A percentile compares a stretch with the other conserved stretches of the same genome.
Evolutionary conservation across 768 basidiomycete genomes (phyloP).

Genomic region (Lactarius evosmus): DNA sequence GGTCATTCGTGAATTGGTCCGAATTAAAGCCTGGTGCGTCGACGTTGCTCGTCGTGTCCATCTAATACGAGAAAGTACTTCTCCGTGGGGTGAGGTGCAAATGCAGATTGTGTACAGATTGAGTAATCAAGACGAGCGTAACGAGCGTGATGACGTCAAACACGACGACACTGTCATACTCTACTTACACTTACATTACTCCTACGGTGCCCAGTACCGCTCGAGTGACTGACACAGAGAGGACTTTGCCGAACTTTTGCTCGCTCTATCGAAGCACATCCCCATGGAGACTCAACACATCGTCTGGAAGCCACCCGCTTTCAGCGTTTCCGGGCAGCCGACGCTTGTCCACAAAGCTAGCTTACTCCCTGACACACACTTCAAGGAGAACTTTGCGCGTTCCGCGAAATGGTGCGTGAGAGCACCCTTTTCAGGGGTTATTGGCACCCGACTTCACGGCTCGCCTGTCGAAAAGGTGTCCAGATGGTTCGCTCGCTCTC

Average conservation of each 20-base stretch:
- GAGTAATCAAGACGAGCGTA: background rate
- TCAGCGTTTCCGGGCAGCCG: slow-evolving; percentile 20
- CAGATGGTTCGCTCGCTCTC: slow-evolving; percentile 68
- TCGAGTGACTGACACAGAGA: too few relatives aligned
- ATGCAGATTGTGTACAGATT: background rate
- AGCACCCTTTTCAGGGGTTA: background rate
- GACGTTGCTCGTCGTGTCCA: background rate
- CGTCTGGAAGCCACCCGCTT: slow-evolving; percentile 23
- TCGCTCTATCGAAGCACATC: background rate
- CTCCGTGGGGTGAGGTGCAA: background rate
- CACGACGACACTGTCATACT: background rate
- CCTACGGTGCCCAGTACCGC: too few relatives aligned
- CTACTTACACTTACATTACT: too few relatives aligned
- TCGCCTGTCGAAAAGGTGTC: slow-evolving; percentile 49
- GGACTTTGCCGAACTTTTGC: background rate
- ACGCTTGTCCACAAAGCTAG: slow-evolving; percentile 1
- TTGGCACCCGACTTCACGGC: slow-evolving; percentile 4
- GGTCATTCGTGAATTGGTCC: background rate
- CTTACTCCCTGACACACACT: slow-evolving; percentile 16
- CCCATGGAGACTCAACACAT: slow-evolving; percentile 12
- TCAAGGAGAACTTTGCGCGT: slow-evolving; percentile 27
- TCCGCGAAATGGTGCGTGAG: slow-evolving; percentile 26
- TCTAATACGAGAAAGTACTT: background rate
- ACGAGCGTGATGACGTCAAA: slow-evolving; percentile 4
- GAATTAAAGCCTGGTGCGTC: background rate